Evolutionary conservation across 2,329 filamentous ascomycete species (phyloP), one percentile per base, ranked within the genome.

Genomic region (Byssoonygena ceratinophila): DNA sequence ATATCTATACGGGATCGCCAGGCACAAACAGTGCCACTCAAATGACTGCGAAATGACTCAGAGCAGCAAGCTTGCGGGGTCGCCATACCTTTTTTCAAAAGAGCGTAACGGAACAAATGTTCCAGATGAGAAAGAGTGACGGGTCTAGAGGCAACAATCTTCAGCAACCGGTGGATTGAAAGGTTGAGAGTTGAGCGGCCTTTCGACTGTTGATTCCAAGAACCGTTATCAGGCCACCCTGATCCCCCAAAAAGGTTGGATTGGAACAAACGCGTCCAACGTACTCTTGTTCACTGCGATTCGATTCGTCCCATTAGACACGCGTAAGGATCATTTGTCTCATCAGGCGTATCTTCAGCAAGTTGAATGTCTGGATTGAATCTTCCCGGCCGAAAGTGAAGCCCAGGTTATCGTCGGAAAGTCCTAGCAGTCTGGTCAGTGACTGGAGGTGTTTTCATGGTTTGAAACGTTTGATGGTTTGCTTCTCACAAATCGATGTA

Each of bases 31-130:
- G 20, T 31, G 20, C 27, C 27, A 3, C 44, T 4, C 11, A 12
- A 36, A 11, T 6, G 48, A 29, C 27, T 43, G 40, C 36, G 8
- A 3, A 3, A 50, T 23, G 32, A 51, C 27, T 29, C 20, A 44
- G 34, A 44, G 18, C 37, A 51, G 29, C 29, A 45, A 51, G 31
- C 49, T 25, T 25, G 37, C 16, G n/a, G 39, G n/a, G 31, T 6
- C 3, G 22, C 6, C 31, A 27, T 53, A 46, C 43, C 51, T 37
- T 45, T 37, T 45, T 53, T 55, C 47, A 55, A 55, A 55, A 52
- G 53, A 55, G 51, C 41, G 51, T 54, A 55, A 55, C 47, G 55
- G 51, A 51, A 55, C 53, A 51, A 55, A 54, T 18, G 39, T 51
- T 46, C 50, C 55, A 51, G 43, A 22, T 12, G 32, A 49, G 31